Percentiles rank a stretch among this genome's conserved stretches.
These are phyloP conservation scores for Stagonosporopsis tanaceti DNA, from an alignment of 2,329 filamentous ascomycete genomes.

Conservation along the genomic window DNA sequence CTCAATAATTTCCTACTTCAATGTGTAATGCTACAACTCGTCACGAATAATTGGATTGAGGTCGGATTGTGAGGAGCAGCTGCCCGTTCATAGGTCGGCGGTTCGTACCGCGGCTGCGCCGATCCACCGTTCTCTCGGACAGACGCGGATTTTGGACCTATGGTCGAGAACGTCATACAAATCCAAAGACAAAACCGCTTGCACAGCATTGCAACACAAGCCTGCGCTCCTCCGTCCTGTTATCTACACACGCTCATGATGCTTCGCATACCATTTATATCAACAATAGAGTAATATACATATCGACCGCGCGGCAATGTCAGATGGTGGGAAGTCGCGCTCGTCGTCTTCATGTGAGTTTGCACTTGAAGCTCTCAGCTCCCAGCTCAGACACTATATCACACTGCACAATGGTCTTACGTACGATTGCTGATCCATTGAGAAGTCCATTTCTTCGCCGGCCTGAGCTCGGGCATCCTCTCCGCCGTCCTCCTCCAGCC, in stretches of 20 bases:
- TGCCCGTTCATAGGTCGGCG: constrained; percentile 6
- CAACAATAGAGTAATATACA: constrained; percentile 31
- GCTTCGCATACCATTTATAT: constrained; percentile 7
- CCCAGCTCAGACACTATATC: constrained; percentile 15
- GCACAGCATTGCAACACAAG: constrained; percentile 6
- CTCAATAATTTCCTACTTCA: neutral
- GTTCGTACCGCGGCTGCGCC: constrained; percentile 12
- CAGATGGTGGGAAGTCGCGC: constrained; percentile 58
- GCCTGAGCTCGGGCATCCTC: constrained; percentile 84
- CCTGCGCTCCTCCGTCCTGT: neutral
- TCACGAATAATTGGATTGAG: neutral
- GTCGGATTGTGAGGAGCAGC: neutral
- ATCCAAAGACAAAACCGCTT: constrained; percentile 2
- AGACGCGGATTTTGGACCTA: neutral
- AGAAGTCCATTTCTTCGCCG: constrained; percentile 81
- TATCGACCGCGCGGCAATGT: constrained; percentile 55
- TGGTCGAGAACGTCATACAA: constrained; percentile 22
- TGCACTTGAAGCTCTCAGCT: constrained; percentile 22
- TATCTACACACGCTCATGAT: constrained; percentile 9
- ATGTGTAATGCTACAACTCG: neutral
- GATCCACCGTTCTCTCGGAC: constrained; percentile 17
- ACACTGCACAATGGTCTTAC: neutral
- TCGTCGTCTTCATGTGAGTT: constrained; percentile 59
- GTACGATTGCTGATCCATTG: constrained; percentile 8
- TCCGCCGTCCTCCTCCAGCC: constrained; percentile 93